Evolutionary conservation across 352 stramenopile genomes (phyloP).

Genomic region (Phytopythium boreale): DNA sequence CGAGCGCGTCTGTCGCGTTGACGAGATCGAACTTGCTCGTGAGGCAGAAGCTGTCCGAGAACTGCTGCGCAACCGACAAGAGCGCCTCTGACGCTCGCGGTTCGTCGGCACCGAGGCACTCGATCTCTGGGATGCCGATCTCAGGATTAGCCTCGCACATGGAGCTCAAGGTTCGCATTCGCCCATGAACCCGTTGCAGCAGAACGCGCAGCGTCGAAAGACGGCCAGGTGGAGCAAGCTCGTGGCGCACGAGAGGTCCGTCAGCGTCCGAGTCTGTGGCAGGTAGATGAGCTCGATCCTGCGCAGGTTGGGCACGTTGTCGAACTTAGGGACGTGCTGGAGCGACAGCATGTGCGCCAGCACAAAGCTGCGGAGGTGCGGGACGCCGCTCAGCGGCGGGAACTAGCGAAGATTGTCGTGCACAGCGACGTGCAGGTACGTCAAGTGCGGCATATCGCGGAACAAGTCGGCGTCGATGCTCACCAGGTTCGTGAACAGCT

Average conservation of each 20-base stretch:
- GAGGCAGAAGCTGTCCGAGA: slow-evolving; percentile 11
- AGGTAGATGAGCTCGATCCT: slow-evolving; percentile 23
- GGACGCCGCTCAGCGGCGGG: slow-evolving; percentile 23
- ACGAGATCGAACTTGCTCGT: slow-evolving; percentile 6
- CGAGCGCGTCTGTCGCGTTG: slow-evolving; percentile 9
- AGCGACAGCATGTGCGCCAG: slow-evolving; percentile 20
- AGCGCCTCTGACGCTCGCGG: slow-evolving; percentile 8
- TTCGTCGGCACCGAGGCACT: slow-evolving; percentile 9
- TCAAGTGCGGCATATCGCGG: slow-evolving; percentile 24
- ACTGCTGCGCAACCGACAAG: slow-evolving; percentile 6
- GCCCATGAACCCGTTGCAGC: slow-evolving; percentile 36
- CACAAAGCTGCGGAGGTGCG: slow-evolving; percentile 27
- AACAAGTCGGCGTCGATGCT: slow-evolving; percentile 28
- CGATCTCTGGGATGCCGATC: slow-evolving; percentile 10
- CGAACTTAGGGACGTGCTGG: slow-evolving; percentile 19
- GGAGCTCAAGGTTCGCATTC: slow-evolving; percentile 12
- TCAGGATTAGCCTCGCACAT: slow-evolving; percentile 13
- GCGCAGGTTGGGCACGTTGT: slow-evolving; percentile 11
- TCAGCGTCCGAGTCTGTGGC: slow-evolving; percentile 13
- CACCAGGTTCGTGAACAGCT: slow-evolving; percentile 13
- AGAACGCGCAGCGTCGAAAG: slow-evolving; percentile 16
- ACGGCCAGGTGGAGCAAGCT: slow-evolving; percentile 18
- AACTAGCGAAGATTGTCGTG: slow-evolving; percentile 17
- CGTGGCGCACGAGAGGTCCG: slow-evolving; percentile 14
- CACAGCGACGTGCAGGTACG: slow-evolving; percentile 26